phyloP scores from a whole-genome alignment of 768 basidiomycete species.

The Exidia glandulosa region DNA sequence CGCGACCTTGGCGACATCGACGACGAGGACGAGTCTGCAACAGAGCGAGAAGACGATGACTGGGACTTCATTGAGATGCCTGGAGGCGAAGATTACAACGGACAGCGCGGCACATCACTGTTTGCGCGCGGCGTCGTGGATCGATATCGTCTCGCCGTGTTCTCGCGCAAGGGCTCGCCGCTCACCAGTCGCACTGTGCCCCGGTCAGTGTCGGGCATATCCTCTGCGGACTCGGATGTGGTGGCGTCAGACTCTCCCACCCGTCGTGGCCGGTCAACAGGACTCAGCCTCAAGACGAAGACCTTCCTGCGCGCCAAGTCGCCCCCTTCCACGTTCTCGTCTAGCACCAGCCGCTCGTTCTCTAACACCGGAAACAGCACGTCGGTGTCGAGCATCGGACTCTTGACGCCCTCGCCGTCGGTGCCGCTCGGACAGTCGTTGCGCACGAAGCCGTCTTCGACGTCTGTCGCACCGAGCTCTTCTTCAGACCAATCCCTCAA shows the following conservation, averaged over 20 bases:
- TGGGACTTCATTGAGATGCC: constrained; percentile 85
- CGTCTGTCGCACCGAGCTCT: constrained; percentile 59
- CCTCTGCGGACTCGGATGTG: constrained; percentile 37
- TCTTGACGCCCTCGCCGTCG: constrained; percentile 58
- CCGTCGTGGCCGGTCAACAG: constrained; percentile 54
- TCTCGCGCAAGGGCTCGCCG: constrained; percentile 63
- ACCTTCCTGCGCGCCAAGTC: constrained; percentile 68
- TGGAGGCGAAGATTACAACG: constrained; percentile 76
- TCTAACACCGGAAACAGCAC: constrained; percentile 17
- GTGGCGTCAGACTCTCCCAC: constrained; percentile 3
- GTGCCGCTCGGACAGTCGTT: constrained; percentile 51
- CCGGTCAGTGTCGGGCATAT: constrained; percentile 48
- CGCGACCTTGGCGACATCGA: constrained; percentile 49
- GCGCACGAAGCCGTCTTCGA: constrained; percentile 69
- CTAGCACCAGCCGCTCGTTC: constrained; percentile 19
- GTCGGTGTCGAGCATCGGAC: constrained; percentile 34
- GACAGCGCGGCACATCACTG: constrained; percentile 65
- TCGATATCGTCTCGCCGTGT: constrained; percentile 73
- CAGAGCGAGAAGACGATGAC: constrained; percentile 60
- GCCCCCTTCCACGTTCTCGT: constrained; percentile 34
- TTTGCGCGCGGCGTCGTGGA: constrained; percentile 91
- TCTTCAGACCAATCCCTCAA: constrained; percentile 62
- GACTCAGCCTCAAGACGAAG: constrained; percentile 57
- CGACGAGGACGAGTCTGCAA: constrained; percentile 31
- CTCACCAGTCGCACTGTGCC: constrained; percentile 36